phyloP scores from a whole-genome alignment of 768 basidiomycete genomes.

The Mycena rebaudengoi region DNA sequence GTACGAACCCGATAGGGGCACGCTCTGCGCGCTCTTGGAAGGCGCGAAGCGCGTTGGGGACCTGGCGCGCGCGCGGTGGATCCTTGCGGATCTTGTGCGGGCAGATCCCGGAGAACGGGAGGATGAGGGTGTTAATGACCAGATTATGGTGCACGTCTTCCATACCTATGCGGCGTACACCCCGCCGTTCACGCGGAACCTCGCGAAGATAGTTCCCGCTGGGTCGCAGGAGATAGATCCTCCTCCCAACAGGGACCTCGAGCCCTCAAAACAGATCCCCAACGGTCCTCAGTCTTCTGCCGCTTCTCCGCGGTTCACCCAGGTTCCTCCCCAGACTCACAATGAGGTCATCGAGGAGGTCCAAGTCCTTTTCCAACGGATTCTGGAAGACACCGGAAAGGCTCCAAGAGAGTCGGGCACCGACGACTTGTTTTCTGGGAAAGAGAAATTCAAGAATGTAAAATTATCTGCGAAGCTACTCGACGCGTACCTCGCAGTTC shows the following conservation, averaged over 20 bases:
- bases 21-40: slow-evolving; percentile 88
- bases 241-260: background rate
- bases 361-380: slow-evolving; percentile 66
- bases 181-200: slow-evolving; percentile 68
- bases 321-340: slow-evolving; percentile 75
- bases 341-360: slow-evolving; percentile 80
- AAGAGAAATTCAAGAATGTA: slow-evolving; percentile 64
- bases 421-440: slow-evolving; percentile 21
- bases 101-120: slow-evolving; percentile 36
- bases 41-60: slow-evolving; percentile 91
- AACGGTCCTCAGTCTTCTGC: background rate
- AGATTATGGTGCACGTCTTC: slow-evolving; percentile 84
- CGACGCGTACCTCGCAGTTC: slow-evolving; percentile 84
- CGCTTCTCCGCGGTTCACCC: slow-evolving; percentile 45
- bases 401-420: background rate
- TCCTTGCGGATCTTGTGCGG: slow-evolving; percentile 84
- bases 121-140: slow-evolving; percentile 60
- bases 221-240: background rate
- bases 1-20: slow-evolving; percentile 67
- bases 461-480: slow-evolving; percentile 67
- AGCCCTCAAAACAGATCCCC: slow-evolving; percentile 8
- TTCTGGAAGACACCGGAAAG: slow-evolving; percentile 54
- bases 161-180: slow-evolving; percentile 86
- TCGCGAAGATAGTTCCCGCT: slow-evolving; percentile 52
- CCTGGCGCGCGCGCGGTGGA: slow-evolving; percentile 84